Conservation (phyloP, 257 asterid species). For the Verbascum thapsus region DNA sequence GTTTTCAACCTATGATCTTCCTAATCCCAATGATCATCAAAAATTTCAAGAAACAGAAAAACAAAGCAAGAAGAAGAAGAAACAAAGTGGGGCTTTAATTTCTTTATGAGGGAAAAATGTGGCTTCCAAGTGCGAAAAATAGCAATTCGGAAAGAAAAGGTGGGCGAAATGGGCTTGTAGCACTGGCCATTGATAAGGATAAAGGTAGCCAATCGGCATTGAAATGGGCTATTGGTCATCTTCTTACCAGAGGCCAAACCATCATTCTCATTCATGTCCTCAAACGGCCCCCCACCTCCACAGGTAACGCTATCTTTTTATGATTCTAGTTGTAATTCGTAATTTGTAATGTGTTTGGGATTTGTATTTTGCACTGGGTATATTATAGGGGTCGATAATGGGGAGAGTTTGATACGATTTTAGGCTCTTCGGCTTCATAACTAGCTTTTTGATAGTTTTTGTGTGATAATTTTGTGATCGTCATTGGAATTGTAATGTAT, state of each 20-base stretch:
- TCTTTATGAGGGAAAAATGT: slow-evolving; percentile 49
- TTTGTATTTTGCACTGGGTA: too few species aligned
- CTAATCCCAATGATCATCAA: slow-evolving; percentile 6
- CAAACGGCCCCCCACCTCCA: slow-evolving; percentile 20
- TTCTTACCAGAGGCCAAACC: slow-evolving; percentile 72
- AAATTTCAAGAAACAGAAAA: slow-evolving; percentile 1
- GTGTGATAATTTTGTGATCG: too few species aligned
- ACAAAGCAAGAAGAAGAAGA: slow-evolving; percentile 1
- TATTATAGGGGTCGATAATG: too few species aligned
- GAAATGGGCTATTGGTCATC: slow-evolving; percentile 76
- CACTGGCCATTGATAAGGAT: slow-evolving; percentile 87
- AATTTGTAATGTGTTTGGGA: neutral
- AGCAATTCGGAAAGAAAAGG: slow-evolving; percentile 25
- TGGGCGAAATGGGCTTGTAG: slow-evolving; percentile 67
- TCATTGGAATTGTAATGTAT: too few species aligned
- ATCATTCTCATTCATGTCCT: slow-evolving; percentile 80
- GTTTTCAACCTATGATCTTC: slow-evolving; percentile 27
- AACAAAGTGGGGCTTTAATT: neutral
- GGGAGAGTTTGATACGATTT: too few species aligned
- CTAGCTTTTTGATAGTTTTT: too few species aligned
- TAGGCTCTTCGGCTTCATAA: too few species aligned
- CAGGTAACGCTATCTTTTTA: neutral
- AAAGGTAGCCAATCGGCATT: slow-evolving; percentile 86
- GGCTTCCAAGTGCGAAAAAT: slow-evolving; percentile 45
- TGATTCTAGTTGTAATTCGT: too few species aligned